Conservation (phyloP, 2,329 filamentous ascomycete species). For the Exophiala sp. region DNA sequence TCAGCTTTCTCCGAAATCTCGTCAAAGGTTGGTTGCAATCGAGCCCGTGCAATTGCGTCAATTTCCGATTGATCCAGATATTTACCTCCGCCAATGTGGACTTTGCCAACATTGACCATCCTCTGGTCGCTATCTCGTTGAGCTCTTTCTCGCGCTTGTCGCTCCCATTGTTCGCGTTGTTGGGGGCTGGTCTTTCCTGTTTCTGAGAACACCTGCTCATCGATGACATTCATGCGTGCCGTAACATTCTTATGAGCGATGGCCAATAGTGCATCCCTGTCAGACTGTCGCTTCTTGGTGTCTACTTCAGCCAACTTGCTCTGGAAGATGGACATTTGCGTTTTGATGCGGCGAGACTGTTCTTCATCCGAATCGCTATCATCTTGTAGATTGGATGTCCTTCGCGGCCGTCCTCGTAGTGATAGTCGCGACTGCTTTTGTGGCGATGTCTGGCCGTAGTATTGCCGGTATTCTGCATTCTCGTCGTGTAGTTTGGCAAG, state of each 20-base stretch:
- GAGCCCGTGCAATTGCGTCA: conserved; percentile 70
- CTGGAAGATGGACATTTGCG: conserved; percentile 76
- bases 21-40: conserved; percentile 78
- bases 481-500: conserved; percentile 76
- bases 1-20: conserved; percentile 79
- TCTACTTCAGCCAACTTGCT: conserved; percentile 66
- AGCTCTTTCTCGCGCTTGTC: conserved; percentile 68
- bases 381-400: conserved; percentile 54
- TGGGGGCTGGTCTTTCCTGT: conserved; percentile 68
- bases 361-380: conserved; percentile 64
- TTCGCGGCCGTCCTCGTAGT: conserved; percentile 53
- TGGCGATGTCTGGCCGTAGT: conserved; percentile 64
- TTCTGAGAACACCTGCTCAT: conserved; percentile 72
- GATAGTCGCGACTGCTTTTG: conserved; percentile 50
- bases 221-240: conserved; percentile 72
- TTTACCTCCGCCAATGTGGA: conserved; percentile 75
- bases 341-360: conserved; percentile 68
- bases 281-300: conserved; percentile 67
- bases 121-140: conserved; percentile 61
- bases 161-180: conserved; percentile 72
- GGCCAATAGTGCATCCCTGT: conserved; percentile 71
- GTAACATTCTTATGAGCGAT: conserved; percentile 84
- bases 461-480: conserved; percentile 65
- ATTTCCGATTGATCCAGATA: conserved; percentile 76
- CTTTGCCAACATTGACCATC: conserved; percentile 54